Conservation (phyloP, 2,329 filamentous ascomycete genomes). For the Truncatella angustata region DNA sequence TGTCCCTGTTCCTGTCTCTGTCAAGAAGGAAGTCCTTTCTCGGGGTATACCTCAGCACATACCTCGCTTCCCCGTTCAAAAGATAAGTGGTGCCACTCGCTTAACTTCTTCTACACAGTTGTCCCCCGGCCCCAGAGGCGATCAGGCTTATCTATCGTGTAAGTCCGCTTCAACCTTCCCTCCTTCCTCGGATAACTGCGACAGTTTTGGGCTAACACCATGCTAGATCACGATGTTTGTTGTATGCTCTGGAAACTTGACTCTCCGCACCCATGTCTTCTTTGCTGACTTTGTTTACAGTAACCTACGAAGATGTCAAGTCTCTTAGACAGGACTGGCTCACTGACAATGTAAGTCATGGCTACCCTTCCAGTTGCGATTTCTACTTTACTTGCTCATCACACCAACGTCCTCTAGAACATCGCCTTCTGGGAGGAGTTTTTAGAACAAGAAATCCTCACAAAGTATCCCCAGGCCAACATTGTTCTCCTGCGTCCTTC, state of each 20-base stretch:
- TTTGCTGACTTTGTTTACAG: constrained; percentile 39
- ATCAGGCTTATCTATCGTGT: constrained; percentile 44
- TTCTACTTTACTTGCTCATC: no score
- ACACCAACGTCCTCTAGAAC: constrained; percentile 51
- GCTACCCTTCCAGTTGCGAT: no score
- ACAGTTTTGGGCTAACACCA: no score
- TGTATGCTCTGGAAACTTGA: constrained; percentile 24
- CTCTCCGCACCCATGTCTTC: background rate
- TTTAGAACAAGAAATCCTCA: constrained; percentile 85
- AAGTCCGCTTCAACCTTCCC: constrained; percentile 23
- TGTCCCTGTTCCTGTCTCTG: no score
- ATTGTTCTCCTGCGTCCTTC: constrained; percentile 89
- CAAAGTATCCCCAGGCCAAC: constrained; percentile 74
- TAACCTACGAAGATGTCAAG: constrained; percentile 87
- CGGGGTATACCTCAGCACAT: no score
- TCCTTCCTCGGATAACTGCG: no score
- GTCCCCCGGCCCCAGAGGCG: constrained; percentile 33
- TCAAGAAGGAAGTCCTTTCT: no score
- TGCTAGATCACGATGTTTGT: constrained; percentile 35
- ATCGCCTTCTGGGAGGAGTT: constrained; percentile 99
- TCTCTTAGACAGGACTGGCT: constrained; percentile 91
- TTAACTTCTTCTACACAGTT: constrained; percentile 21
- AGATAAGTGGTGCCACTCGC: constrained; percentile 12
- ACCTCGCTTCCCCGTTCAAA: no score
- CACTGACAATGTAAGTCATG: constrained; percentile 94